Conservation (phyloP, 1,284 basidiomycete species). For the Salmacisia buchloeana region DNA sequence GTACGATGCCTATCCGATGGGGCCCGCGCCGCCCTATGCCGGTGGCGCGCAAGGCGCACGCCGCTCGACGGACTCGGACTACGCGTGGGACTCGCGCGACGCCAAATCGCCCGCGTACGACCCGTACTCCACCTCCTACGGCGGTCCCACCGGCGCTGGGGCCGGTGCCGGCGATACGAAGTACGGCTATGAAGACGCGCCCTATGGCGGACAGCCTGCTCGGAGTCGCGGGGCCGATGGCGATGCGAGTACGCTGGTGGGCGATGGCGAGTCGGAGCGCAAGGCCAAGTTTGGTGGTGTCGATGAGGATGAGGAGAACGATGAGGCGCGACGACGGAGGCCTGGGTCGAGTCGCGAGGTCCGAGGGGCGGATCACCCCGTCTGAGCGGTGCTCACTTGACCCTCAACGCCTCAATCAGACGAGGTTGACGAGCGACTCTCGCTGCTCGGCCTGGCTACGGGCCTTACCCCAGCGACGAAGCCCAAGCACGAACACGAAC, state of each 20-base stretch:
- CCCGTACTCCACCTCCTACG: constrained; percentile 3
- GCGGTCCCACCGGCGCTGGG: not conserved
- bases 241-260: constrained; percentile 2
- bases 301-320: not conserved
- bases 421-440: no score
- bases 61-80: constrained; percentile 2
- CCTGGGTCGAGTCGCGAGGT: not conserved
- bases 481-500: no score
- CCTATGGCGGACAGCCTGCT: not conserved
- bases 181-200: not conserved
- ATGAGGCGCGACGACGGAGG: not conserved
- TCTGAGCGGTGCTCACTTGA: not conserved
- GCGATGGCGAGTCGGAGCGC: not conserved
- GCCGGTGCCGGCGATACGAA: no score
- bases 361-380: not conserved
- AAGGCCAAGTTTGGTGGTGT: not conserved
- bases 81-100: constrained; percentile 8
- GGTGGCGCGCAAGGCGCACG: not conserved
- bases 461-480: no score
- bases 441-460: no score
- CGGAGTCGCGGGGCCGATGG: not conserved
- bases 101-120: constrained; percentile 5
- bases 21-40: not conserved
- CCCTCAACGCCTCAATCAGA: not conserved
- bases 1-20: constrained; percentile 3